Percentiles rank a stretch among this genome's conserved stretches.
Conservation (phyloP, 1,284 basidiomycete genomes). For the Rhizoctonia solani region DNA sequence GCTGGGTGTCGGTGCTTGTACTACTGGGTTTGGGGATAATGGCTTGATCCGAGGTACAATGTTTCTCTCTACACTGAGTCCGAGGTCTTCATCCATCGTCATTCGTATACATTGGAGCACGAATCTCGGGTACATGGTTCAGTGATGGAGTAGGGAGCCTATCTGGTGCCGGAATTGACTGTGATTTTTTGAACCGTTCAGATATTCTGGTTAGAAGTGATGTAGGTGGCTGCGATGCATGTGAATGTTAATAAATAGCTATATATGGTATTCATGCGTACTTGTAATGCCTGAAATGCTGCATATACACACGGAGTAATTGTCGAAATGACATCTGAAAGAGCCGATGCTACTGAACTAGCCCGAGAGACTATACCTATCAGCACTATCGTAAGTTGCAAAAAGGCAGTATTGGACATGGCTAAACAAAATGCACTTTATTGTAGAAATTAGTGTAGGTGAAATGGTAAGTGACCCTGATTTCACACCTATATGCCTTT, state of each 20-base stretch:
- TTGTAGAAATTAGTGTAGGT: not conserved
- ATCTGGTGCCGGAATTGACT: too few species aligned
- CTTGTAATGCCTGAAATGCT: constrained; percentile 13
- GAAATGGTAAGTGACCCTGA: not conserved
- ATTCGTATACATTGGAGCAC: not conserved
- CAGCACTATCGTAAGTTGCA: constrained; percentile 64
- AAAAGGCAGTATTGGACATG: constrained; percentile 71
- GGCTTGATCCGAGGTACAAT: not conserved
- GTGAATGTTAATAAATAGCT: not conserved
- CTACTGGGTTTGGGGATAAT: not conserved
- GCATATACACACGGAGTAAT: constrained; percentile 18
- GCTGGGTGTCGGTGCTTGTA: too few species aligned
- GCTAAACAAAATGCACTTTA: constrained; percentile 61
- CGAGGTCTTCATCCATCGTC: constrained; percentile 39
- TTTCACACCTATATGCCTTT: constrained; percentile 32
- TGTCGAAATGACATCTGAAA: constrained; percentile 45
- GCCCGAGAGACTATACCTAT: constrained; percentile 64
- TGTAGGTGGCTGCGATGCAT: constrained; percentile 7
- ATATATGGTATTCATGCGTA: not conserved
- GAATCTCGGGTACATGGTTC: too few species aligned
- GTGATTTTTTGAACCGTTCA: too few species aligned
- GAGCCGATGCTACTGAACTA: constrained; percentile 52
- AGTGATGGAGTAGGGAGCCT: too few species aligned
- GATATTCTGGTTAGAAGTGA: too few species aligned
- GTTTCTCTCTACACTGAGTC: constrained; percentile 36